Evolutionary conservation across 306 rosid genomes (phyloP), one percentile per base, ranked within the genome.

Genomic region (Ochetophila trinervis): DNA sequence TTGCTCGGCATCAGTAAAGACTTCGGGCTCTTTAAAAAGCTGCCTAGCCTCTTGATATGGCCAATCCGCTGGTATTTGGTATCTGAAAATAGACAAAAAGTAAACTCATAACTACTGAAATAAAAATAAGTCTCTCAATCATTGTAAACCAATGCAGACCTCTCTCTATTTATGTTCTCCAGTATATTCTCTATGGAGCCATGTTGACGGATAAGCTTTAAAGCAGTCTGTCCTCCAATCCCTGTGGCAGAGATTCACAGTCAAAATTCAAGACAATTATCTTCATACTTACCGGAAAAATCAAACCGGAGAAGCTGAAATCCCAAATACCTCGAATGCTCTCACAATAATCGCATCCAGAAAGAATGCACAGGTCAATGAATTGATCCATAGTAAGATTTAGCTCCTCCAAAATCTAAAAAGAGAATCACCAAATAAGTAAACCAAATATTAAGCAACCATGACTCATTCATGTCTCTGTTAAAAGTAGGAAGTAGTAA

Each of bases 341-440:
- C 42, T 89, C 97, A 69, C 97, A 87, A 65, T 93, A 93, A 77
- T 93, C 97, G 68, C 98, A 93, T 63, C 97, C 95, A 72, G 95
- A 89, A 66, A 93, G 98, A 84, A 93, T 93, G 80, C 98, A 93
- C 66, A 93, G 76, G 66, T 93, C 97, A 68, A 93, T 86, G 83
- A 93, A 93, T 67, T 93, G 97, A 69, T 93, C 98, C 98, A 89
- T 87, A 68, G 83, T 82, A 65, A 89, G 79, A 69, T 78, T 78
- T 68, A 93, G 83, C 78, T 75, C 98, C 86, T 89, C 97, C 90
- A 93, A 84, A 76, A 87, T 71, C 98, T 93, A 68, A 75, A 80
- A 72, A 47, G 44, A 64, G 7, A 71, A 67, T 53, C 62, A 78
- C 54, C 76, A 69, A 58, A 54, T 61, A 55, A 61, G 50, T 24